Base-by-base conservation (phyloP, 495 filamentous ascomycete genomes). In the Penicillium roqueforti region DNA sequence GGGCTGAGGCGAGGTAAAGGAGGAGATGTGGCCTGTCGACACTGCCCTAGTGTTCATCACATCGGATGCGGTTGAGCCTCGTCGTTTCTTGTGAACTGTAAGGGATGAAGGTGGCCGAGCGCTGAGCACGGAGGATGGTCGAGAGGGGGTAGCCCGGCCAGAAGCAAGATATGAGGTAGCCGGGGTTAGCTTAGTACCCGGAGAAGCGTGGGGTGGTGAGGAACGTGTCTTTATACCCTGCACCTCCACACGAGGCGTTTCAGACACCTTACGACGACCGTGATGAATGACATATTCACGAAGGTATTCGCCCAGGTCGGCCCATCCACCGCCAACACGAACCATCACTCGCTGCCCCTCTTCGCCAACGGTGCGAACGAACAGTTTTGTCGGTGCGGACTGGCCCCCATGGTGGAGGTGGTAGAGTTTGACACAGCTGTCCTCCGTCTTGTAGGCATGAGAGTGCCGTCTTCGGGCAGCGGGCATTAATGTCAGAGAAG, bases 341-440 rank as follows among this genome's bases (percentile, higher is more conserved):
- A 97, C 95, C 91, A 98, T 97, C 40, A 97, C 91, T 25, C 93
- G 83, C 67, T 96, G 90, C n/a, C 87, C 86, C 26, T 83, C 77
- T 67, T 95, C 89, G 32, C 93, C 93, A 1, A 98, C 91, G 13
- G 90, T 83, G 1, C 93, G 87, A 23, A 97, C 90, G 63, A 92
- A 93, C 2, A 98, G 80, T 68, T 96, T 97, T 57, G 93, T 91
- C 0, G 93, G 93, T 23, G 86, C 80, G 54, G 91, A 83, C 40
- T 88, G 88, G 6, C 86, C 88, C 37, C 83, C 80, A 31, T 91
- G 86, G n/a, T 89, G 87, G 20, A 98, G 81, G 70, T 98, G 92
- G 59, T 97, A 98, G 2, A 97, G 80, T 66, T 89, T 90, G 52
- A 95, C 90, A 49, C 89, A 91, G 31, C 72, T 69, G 37, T 79